phyloP scores from a whole-genome alignment of 2,329 filamentous ascomycete genomes.

The Fusarium continuum region DNA sequence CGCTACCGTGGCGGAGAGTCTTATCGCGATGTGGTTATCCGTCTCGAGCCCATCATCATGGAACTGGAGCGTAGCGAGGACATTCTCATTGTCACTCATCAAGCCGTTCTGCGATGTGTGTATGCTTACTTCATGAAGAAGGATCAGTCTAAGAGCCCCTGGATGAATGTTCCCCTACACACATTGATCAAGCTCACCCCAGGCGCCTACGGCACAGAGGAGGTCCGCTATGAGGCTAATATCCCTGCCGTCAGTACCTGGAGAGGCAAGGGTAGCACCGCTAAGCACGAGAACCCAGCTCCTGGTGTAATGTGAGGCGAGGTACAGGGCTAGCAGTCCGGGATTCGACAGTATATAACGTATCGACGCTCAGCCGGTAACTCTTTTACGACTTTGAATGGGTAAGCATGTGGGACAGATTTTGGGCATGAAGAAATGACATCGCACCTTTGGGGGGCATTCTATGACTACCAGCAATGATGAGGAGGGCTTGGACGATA shows the following conservation, averaged over 20 bases:
- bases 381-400: constrained; percentile 31
- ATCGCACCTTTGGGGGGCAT: constrained; percentile 21
- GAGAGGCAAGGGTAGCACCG: constrained; percentile 91
- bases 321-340: neutral
- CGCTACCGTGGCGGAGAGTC: constrained; percentile 96
- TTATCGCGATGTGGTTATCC: constrained; percentile 95
- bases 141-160: constrained; percentile 89
- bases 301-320: constrained; percentile 47
- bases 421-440: constrained; percentile 18
- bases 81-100: constrained; percentile 97
- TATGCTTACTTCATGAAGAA: constrained; percentile 99
- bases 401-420: constrained; percentile 24
- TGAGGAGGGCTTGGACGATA: constrained; percentile 6
- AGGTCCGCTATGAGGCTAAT: constrained; percentile 86
- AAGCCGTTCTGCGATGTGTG: constrained; percentile 95
- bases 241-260: constrained; percentile 97
- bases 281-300: constrained; percentile 79
- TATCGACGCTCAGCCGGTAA: neutral
- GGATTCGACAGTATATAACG: neutral
- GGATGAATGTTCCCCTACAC: constrained; percentile 98
- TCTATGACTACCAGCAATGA: constrained; percentile 19
- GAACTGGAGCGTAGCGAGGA: constrained; percentile 96
- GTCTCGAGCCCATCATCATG: constrained; percentile 99
- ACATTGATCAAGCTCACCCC: constrained; percentile 97
- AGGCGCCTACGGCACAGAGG: constrained; percentile 90